Evolutionary conservation across 1,284 basidiomycete genomes (phyloP).

Genomic region (Ceratobasidium sp.): DNA sequence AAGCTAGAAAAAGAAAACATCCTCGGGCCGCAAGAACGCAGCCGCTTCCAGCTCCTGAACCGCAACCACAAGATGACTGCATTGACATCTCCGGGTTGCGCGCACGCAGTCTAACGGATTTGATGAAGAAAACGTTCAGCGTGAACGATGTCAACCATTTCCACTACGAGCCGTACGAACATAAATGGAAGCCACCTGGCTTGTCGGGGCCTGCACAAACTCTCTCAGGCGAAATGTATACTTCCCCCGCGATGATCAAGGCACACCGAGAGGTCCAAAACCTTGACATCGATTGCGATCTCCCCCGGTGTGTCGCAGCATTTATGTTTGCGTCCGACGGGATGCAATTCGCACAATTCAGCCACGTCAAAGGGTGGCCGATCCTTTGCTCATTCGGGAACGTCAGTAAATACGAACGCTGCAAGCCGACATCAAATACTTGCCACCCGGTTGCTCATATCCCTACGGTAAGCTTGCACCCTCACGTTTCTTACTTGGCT

Average conservation of each 20-base stretch:
- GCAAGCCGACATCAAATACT: slow-evolving; percentile 51
- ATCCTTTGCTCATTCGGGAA: slow-evolving; percentile 51
- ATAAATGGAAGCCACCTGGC: slow-evolving; percentile 15
- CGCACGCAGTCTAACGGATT: slow-evolving; percentile 11
- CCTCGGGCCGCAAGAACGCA: not conserved
- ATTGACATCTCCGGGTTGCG: not conserved
- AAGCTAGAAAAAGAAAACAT: not conserved
- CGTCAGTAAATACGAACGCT: slow-evolving; percentile 54
- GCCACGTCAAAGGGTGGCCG: slow-evolving; percentile 56
- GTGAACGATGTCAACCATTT: slow-evolving; percentile 1
- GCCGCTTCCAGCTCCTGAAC: not conserved
- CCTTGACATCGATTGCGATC: slow-evolving; percentile 15
- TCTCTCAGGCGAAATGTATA: slow-evolving; percentile 28
- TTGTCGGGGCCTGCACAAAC: slow-evolving; percentile 8
- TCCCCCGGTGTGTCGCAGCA: slow-evolving; percentile 47
- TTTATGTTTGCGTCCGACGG: slow-evolving; percentile 58
- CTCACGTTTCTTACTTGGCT: slow-evolving; percentile 4
- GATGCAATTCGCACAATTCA: slow-evolving; percentile 56
- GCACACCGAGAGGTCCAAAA: slow-evolving; percentile 17
- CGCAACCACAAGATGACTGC: not conserved
- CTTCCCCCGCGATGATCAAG: slow-evolving; percentile 22
- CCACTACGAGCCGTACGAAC: slow-evolving; percentile 7
- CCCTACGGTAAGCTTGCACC: slow-evolving; percentile 51
- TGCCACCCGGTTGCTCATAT: slow-evolving; percentile 56
- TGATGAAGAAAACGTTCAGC: slow-evolving; percentile 18